These are phyloP conservation scores for Eucalyptus virginea DNA, from an alignment of 345 rosid species.

Conservation along the genomic window DNA sequence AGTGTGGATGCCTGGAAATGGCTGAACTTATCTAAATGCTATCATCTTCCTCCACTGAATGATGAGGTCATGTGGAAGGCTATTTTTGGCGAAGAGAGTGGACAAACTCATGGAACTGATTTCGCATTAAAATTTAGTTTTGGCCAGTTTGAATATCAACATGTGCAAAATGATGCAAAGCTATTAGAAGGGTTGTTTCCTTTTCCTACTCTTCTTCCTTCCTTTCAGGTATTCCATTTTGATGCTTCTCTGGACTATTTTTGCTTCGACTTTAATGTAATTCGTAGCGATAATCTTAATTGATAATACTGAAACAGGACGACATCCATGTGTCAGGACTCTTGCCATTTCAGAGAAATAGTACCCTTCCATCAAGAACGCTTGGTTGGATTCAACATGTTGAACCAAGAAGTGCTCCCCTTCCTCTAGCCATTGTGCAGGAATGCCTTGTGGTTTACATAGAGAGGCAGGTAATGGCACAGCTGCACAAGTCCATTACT, in stretches of 20 bases:
- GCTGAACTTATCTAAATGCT: constrained; percentile 50
- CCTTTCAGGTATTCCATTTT: constrained; percentile 44
- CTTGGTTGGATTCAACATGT: constrained; percentile 57
- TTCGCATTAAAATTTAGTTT: constrained; percentile 68
- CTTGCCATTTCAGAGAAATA: constrained; percentile 81
- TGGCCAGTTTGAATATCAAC: constrained; percentile 45
- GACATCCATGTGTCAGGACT: constrained; percentile 47
- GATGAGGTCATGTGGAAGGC: constrained; percentile 59
- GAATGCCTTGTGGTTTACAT: constrained; percentile 70
- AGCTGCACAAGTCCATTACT: neutral
- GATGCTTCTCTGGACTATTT: neutral
- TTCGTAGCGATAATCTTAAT: neutral
- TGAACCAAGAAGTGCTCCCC: constrained; percentile 53
- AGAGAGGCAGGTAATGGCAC: constrained; percentile 55
- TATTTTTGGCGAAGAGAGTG: constrained; percentile 32
- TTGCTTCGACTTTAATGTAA: neutral
- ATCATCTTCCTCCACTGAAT: constrained; percentile 62
- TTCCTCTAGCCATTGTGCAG: constrained; percentile 77
- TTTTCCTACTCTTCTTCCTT: constrained; percentile 90
- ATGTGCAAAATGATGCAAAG: constrained; percentile 41
- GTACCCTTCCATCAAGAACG: constrained; percentile 76
- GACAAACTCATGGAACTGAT: constrained; percentile 42
- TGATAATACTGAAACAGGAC: constrained; percentile 34
- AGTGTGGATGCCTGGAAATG: constrained; percentile 32
- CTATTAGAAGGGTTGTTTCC: constrained; percentile 74